phyloP scores from a whole-genome alignment of 2,329 filamentous ascomycete species.

The Hysterium pulicare region DNA sequence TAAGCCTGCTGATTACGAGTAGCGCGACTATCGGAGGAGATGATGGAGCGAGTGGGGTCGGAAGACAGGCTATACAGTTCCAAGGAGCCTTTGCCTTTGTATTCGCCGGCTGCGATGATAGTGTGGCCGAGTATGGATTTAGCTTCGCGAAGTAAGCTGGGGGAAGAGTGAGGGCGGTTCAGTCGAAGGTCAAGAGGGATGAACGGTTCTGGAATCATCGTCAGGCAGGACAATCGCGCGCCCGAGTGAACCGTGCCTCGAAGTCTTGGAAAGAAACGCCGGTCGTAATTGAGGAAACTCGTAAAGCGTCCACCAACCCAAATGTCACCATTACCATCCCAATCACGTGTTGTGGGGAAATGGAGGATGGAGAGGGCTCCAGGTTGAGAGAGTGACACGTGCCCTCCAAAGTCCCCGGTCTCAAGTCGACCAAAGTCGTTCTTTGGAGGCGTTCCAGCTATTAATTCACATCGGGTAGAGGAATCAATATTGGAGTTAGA shows the following conservation, averaged over 20 bases:
- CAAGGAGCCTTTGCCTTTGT: constrained; percentile 85
- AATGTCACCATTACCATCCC: constrained; percentile 69
- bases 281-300: constrained; percentile 83
- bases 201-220: constrained; percentile 66
- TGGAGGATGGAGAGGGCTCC: constrained; percentile 82
- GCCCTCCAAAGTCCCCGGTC: constrained; percentile 51
- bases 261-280: constrained; percentile 76
- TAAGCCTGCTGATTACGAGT: constrained; percentile 42
- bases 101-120: constrained; percentile 80
- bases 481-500: constrained; percentile 3
- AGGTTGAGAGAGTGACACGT: constrained; percentile 73
- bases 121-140: constrained; percentile 59
- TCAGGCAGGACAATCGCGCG: constrained; percentile 69
- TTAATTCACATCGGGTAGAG: constrained; percentile 27
- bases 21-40: constrained; percentile 26
- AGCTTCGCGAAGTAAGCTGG: constrained; percentile 52
- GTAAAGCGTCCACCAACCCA: constrained; percentile 88
- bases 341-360: constrained; percentile 56
- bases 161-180: constrained; percentile 51
- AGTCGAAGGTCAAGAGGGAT: constrained; percentile 61
- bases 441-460: constrained; percentile 15
- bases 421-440: constrained; percentile 43
- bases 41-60: constrained; percentile 28
- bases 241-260: constrained; percentile 80
- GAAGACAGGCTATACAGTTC: constrained; percentile 72